Evolutionary conservation across 352 stramenopile species (phyloP).

Genomic region (Phytophthora pluvialis): DNA sequence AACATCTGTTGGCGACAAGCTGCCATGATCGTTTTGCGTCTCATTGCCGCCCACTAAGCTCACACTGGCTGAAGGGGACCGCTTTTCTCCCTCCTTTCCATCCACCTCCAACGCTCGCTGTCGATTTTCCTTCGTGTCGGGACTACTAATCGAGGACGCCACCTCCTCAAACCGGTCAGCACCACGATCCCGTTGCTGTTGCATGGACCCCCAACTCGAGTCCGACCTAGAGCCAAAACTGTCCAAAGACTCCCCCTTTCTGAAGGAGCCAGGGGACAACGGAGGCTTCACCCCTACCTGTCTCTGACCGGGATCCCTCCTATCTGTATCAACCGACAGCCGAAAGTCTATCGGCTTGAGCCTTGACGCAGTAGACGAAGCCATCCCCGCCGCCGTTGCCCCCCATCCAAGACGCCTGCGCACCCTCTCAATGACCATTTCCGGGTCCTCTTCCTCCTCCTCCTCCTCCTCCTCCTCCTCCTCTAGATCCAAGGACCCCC

Average conservation of each 20-base stretch:
- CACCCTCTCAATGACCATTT: constrained; percentile 68
- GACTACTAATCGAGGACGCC: neutral
- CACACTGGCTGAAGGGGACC: neutral
- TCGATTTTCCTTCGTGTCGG: neutral
- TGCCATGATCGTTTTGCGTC: neutral
- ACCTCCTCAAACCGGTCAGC: neutral
- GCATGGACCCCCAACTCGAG: constrained; percentile 5
- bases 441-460: constrained; percentile 45
- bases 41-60: neutral
- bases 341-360: constrained; percentile 14
- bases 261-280: constrained; percentile 15
- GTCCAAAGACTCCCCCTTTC: neutral
- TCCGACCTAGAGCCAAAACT: constrained; percentile 3
- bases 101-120: neutral
- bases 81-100: neutral
- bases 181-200: constrained; percentile 1
- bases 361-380: neutral
- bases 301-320: neutral
- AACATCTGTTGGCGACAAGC: neutral
- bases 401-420: constrained; percentile 57
- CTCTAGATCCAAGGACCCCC: constrained; percentile 17
- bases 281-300: constrained; percentile 17
- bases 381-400: neutral
- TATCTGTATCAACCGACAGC: constrained; percentile 10
- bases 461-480: constrained; percentile 9